Percentiles rank a stretch among this genome's conserved stretches.
Evolutionary conservation across 139 green algal genomes (phyloP).

Genomic region (Dunaliella primolecta): DNA sequence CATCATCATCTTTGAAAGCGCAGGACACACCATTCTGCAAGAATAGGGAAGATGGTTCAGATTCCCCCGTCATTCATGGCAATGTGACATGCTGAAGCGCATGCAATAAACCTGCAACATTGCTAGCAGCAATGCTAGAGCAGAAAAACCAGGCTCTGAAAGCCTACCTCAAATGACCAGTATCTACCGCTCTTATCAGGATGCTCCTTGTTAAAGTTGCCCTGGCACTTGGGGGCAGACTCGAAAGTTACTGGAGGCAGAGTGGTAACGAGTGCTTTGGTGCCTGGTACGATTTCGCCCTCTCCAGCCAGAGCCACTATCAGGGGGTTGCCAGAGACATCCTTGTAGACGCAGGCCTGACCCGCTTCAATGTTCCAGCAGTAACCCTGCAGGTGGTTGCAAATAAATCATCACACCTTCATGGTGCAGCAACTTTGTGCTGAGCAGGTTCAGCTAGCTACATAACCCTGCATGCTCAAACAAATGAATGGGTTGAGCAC

Average conservation of each 20-base stretch:
- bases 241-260: neutral
- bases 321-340: neutral
- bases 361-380: neutral
- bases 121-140: too few species aligned
- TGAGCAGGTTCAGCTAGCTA: neutral
- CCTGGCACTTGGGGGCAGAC: neutral
- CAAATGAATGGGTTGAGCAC: neutral
- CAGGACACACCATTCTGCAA: neutral
- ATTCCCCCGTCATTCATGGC: too few species aligned
- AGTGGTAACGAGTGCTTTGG: neutral
- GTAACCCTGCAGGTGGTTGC: neutral
- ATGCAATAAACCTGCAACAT: too few species aligned
- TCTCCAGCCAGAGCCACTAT: neutral
- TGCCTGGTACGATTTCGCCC: neutral
- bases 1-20: neutral
- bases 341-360: neutral
- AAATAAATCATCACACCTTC: neutral
- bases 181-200: neutral
- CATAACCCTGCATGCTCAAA: neutral
- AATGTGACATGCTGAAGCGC: too few species aligned
- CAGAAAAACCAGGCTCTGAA: too few species aligned
- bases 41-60: too few species aligned
- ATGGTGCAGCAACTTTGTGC: neutral
- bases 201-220: neutral
- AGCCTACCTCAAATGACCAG: neutral